These are phyloP conservation scores for Filobasidium floriforme DNA, from an alignment of 768 basidiomycete species.

Conservation along the genomic window DNA sequence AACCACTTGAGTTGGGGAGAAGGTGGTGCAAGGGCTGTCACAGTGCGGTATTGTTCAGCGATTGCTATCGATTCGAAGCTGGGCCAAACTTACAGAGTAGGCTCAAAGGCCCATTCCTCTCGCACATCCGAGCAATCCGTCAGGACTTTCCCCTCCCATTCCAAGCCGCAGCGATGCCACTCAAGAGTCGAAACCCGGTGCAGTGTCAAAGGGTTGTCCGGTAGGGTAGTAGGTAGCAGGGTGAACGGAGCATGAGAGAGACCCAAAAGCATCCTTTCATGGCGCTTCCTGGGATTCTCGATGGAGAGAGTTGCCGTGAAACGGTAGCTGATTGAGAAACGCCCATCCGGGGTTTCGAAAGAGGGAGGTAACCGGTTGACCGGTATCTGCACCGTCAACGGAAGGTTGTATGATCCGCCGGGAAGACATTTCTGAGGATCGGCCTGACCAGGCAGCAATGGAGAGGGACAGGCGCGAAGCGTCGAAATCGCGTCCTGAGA, in stretches of 20 bases:
- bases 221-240: conserved; percentile 40
- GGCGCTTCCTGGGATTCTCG: conserved; percentile 29
- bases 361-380: conserved; percentile 33
- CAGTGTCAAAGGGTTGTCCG: conserved; percentile 14
- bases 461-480: neutral
- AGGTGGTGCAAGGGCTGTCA: conserved; percentile 32
- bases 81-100: conserved; percentile 19
- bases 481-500: conserved; percentile 32
- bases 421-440: neutral
- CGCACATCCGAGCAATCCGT: neutral
- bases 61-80: neutral
- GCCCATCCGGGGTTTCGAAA: conserved; percentile 28
- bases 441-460: neutral
- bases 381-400: conserved; percentile 39
- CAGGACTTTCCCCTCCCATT: conserved; percentile 13
- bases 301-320: conserved; percentile 32
- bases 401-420: conserved; percentile 29
- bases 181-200: neutral
- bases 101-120: conserved; percentile 32
- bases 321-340: conserved; percentile 38
- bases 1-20: conserved; percentile 34
- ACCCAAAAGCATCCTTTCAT: conserved; percentile 27
- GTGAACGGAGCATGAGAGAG: conserved; percentile 34
- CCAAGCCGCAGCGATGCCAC: conserved; percentile 5
- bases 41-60: neutral